phyloP scores from a whole-genome alignment of 2,329 filamentous ascomycete species.

The Verticillium nubilum region DNA sequence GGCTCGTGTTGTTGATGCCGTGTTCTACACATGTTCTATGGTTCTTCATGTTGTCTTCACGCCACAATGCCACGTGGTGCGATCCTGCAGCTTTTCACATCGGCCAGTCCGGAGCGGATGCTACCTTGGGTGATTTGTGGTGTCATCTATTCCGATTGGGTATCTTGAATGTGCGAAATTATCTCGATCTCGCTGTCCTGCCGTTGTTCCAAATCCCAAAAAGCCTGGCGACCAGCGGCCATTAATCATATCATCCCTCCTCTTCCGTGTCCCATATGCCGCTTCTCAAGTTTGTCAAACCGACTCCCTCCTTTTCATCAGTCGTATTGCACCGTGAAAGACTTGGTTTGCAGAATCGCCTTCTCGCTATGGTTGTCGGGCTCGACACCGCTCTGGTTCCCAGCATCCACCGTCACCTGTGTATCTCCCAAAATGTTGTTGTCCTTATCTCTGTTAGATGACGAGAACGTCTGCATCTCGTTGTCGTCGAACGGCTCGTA shows the following conservation, averaged over 20 bases:
- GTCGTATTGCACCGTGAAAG: conserved; percentile 15
- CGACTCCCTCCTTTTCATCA: neutral
- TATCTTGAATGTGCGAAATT: neutral
- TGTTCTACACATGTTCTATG: neutral
- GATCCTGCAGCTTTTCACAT: too few species aligned
- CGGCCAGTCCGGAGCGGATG: too few species aligned
- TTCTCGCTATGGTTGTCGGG: conserved; percentile 18
- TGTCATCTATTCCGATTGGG: neutral
- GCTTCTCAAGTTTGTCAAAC: neutral
- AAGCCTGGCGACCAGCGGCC: neutral
- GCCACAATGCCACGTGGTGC: too few species aligned
- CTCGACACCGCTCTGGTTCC: conserved; percentile 1
- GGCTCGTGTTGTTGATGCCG: neutral
- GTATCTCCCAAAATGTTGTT: neutral
- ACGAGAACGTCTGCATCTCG: conserved; percentile 4
- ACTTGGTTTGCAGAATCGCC: conserved; percentile 19
- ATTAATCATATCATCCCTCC: neutral
- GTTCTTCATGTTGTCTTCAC: too few species aligned
- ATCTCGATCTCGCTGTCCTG: too few species aligned
- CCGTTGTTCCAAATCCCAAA: neutral
- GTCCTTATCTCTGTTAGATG: neutral
- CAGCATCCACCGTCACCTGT: conserved; percentile 9
- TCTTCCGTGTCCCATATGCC: neutral
- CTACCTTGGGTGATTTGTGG: too few species aligned
- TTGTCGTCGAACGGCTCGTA: conserved; percentile 8